These are phyloP conservation scores for Penicillium samsonianum DNA, from an alignment of 495 filamentous ascomycete species.

Conservation along the genomic window DNA sequence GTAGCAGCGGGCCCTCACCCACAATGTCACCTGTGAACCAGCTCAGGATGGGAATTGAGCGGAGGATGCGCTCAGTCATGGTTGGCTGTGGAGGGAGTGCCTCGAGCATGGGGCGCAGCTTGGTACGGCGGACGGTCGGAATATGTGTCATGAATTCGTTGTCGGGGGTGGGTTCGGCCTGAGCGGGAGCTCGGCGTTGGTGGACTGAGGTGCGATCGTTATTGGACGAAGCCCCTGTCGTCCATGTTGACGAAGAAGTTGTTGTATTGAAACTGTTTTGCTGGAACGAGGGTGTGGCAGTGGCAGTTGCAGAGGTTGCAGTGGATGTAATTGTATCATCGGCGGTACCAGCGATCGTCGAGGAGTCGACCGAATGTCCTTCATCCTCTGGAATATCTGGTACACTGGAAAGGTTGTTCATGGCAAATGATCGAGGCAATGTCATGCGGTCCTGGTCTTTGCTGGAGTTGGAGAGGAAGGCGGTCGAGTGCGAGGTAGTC, in stretches of 20 bases:
- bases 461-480: constrained; percentile 38
- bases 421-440: constrained; percentile 48
- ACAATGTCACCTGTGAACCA: constrained; percentile 80
- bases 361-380: constrained; percentile 33
- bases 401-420: constrained; percentile 42
- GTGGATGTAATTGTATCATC: constrained; percentile 63
- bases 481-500: constrained; percentile 41
- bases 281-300: constrained; percentile 19
- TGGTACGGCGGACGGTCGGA: constrained; percentile 53
- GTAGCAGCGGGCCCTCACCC: constrained; percentile 72
- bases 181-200: constrained; percentile 30
- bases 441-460: constrained; percentile 40
- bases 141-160: constrained; percentile 55
- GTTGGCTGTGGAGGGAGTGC: constrained; percentile 66
- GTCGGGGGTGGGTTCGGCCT: constrained; percentile 37
- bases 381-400: constrained; percentile 32
- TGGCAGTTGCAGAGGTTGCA: constrained; percentile 36
- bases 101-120: constrained; percentile 52
- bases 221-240: constrained; percentile 46
- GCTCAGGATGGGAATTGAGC: constrained; percentile 61
- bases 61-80: constrained; percentile 58
- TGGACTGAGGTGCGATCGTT: constrained; percentile 42
- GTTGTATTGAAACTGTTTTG: constrained; percentile 30
- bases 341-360: constrained; percentile 37
- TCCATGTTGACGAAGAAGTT: constrained; percentile 6